Conservation (phyloP, 129 eudicot species). For the sunflower (Helianthus annuus) region HanXRQr2.0-SUNRISE NC_035444.2:131734277-131734776, state of each 20-base stretch:
- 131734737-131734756: constrained; percentile 93
- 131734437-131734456: constrained; percentile 81
- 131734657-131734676: constrained; percentile 84
- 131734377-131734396: constrained; percentile 49
- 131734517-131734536: constrained; percentile 60
- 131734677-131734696: constrained; percentile 88
- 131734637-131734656: constrained; percentile 67
- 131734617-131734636: constrained; percentile 68
- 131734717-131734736: constrained; percentile 77
- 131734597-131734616: constrained; percentile 60
- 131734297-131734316: constrained; percentile 1
- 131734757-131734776: constrained; percentile 72
- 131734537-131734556: constrained; percentile 89
- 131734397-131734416: constrained; percentile 60
- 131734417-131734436: constrained; percentile 65
- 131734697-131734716: constrained; percentile 96
- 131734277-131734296: constrained; percentile 46
- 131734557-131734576: constrained; percentile 91
- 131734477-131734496: constrained; percentile 85
- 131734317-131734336: neutral
- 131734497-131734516: constrained; percentile 59
- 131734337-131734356: neutral
- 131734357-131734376: neutral
- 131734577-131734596: constrained; percentile 80
- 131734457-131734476: constrained; percentile 61